Conservation (phyloP, 352 stramenopile species). For the Globisporangium mamillatum region DNA sequence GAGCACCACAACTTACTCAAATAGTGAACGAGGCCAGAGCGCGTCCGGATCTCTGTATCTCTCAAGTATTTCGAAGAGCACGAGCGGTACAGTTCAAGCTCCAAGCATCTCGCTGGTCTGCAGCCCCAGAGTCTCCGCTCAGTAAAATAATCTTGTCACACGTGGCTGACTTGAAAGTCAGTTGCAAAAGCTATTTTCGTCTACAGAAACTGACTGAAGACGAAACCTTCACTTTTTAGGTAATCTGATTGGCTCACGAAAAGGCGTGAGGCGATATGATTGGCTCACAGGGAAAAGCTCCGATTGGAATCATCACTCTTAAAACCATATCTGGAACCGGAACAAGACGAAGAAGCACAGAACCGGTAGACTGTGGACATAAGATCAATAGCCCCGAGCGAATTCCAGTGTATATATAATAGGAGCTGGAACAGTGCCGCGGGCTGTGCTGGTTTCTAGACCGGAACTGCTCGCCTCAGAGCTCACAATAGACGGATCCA, state of each 20-base stretch:
- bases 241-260: not conserved
- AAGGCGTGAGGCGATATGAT: not conserved
- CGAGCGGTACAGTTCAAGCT: too few relatives aligned
- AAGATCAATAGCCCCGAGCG: too few relatives aligned
- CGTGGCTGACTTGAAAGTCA: too few relatives aligned
- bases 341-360: too few relatives aligned
- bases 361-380: too few relatives aligned
- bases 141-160: too few relatives aligned
- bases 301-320: not conserved
- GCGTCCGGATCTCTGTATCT: not conserved
- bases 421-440: not conserved
- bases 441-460: not conserved
- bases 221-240: not conserved
- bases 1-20: not conserved
- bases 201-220: too few relatives aligned
- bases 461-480: not conserved
- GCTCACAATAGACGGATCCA: constrained; percentile 3
- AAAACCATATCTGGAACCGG: not conserved
- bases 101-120: too few relatives aligned
- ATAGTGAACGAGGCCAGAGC: not conserved
- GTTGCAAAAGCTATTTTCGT: too few relatives aligned
- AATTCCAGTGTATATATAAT: not conserved
- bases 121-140: too few relatives aligned
- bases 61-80: not conserved
- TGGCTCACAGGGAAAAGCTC: not conserved